Conservation (phyloP, 2,329 filamentous ascomycete species). For the Paecilomyces fulvus region DNA sequence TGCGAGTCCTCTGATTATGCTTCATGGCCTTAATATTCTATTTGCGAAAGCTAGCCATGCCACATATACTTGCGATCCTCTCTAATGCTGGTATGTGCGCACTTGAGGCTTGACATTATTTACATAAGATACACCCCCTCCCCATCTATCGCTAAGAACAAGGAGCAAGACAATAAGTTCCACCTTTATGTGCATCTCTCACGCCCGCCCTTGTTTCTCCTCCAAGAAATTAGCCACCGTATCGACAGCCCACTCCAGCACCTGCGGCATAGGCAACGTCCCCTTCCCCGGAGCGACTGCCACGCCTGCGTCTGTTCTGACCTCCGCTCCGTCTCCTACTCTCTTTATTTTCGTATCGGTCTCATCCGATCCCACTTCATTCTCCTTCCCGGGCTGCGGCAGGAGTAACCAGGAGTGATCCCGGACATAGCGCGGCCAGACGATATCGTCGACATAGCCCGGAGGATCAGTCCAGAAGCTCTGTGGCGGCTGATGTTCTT, state of each 20-base stretch:
- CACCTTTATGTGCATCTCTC: not conserved
- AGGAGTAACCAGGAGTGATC: constrained; percentile 76
- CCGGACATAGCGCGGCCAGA: constrained; percentile 89
- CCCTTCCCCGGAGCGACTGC: constrained; percentile 42
- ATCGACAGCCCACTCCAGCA: constrained; percentile 62
- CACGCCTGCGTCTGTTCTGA: constrained; percentile 40
- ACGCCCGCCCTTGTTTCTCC: not conserved
- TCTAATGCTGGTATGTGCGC: not conserved
- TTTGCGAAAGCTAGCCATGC: not conserved
- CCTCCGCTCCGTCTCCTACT: constrained; percentile 24
- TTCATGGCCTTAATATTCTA: not conserved
- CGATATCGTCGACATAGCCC: constrained; percentile 85
- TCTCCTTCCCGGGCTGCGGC: constrained; percentile 55
- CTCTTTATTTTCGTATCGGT: constrained; percentile 19
- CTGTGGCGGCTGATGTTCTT: constrained; percentile 40
- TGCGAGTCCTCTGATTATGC: not conserved
- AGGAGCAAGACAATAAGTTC: not conserved
- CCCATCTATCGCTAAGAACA: too few species aligned
- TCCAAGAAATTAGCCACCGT: constrained; percentile 41
- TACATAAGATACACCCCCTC: not conserved
- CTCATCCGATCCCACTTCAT: constrained; percentile 35
- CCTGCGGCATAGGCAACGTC: constrained; percentile 52
- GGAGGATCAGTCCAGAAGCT: constrained; percentile 95
- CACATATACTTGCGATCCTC: not conserved
- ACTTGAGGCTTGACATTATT: not conserved